A percentile compares a stretch with the other conserved stretches of the same genome.
phyloP scores from a whole-genome alignment of 2,329 filamentous ascomycete genomes.

The Dactylellina sp. region DNA sequence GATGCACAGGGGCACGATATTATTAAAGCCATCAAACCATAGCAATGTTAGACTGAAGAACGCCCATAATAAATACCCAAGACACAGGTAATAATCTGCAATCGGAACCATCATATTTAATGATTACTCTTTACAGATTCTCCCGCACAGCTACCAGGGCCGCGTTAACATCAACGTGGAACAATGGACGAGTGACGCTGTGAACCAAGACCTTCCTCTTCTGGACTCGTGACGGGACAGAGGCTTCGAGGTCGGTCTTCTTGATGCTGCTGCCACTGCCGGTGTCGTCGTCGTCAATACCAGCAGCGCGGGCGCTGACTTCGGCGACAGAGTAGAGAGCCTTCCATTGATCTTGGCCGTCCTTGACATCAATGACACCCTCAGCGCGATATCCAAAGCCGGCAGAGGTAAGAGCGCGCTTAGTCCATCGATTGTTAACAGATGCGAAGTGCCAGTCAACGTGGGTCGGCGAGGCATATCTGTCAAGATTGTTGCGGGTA shows the following conservation, averaged over 20 bases:
- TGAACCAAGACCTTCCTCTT: conserved; percentile 76
- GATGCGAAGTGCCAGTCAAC: conserved; percentile 98
- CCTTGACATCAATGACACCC: conserved; percentile 65
- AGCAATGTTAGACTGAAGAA: background rate
- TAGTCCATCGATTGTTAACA: conserved; percentile 94
- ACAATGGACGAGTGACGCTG: conserved; percentile 88
- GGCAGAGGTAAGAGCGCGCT: conserved; percentile 84
- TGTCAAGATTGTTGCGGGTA: conserved; percentile 91
- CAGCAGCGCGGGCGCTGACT: conserved; percentile 76
- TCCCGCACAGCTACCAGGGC: conserved; percentile 88
- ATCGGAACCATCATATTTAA: background rate
- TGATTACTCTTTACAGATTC: conserved; percentile 65
- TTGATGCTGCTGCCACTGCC: conserved; percentile 59
- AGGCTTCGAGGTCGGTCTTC: conserved; percentile 62
- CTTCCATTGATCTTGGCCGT: conserved; percentile 72
- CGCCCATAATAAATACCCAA: background rate
- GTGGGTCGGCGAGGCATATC: conserved; percentile 80
- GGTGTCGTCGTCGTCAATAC: conserved; percentile 59
- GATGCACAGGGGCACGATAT: background rate
- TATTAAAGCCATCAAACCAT: background rate
- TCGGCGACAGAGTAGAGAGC: conserved; percentile 96
- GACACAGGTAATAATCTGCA: background rate
- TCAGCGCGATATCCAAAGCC: conserved; percentile 82
- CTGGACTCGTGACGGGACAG: conserved; percentile 62
- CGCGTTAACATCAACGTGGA: conserved; percentile 91